Conservation (phyloP, 805 yeast genomes). For the Saccharomycopsis babjevae region DNA sequence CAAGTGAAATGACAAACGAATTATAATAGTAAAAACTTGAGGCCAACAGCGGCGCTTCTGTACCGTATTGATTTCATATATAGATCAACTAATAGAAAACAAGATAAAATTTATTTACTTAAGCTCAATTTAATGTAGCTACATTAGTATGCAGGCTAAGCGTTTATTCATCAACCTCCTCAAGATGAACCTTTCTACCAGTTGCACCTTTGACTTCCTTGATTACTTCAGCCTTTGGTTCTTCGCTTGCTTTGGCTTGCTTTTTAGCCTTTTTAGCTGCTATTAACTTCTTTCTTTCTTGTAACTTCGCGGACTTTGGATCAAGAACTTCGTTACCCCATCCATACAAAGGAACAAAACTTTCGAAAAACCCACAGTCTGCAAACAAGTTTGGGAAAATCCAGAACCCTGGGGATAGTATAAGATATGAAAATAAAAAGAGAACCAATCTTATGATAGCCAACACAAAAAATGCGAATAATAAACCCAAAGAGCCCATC, state of each 20-base stretch:
- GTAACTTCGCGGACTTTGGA: constrained; percentile 14
- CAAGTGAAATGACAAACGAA: neutral
- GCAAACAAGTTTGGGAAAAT: constrained; percentile 91
- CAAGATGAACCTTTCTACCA: constrained; percentile 24
- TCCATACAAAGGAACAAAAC: constrained; percentile 82
- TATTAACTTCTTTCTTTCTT: constrained; percentile 21
- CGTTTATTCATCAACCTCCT: constrained; percentile 23
- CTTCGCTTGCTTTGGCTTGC: constrained; percentile 12
- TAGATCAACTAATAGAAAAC: neutral
- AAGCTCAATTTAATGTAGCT: neutral
- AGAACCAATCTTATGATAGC: constrained; percentile 74
- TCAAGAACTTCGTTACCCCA: constrained; percentile 44
- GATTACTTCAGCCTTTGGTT: constrained; percentile 2
- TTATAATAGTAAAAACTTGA: neutral
- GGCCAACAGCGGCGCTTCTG: neutral
- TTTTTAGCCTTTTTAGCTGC: constrained; percentile 25
- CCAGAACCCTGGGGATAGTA: constrained; percentile 77
- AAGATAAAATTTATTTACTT: neutral
- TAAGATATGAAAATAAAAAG: constrained; percentile 47
- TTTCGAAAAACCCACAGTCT: constrained; percentile 87
- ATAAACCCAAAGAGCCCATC: constrained; percentile 60
- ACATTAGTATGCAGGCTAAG: no score
- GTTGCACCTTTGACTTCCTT: constrained; percentile 12
- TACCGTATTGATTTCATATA: neutral
- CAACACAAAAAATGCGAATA: constrained; percentile 63